Evolutionary conservation across 2,329 filamentous ascomycete species (phyloP), one percentile per base, ranked within the genome.

Genomic region (Polychaeton citri): DNA sequence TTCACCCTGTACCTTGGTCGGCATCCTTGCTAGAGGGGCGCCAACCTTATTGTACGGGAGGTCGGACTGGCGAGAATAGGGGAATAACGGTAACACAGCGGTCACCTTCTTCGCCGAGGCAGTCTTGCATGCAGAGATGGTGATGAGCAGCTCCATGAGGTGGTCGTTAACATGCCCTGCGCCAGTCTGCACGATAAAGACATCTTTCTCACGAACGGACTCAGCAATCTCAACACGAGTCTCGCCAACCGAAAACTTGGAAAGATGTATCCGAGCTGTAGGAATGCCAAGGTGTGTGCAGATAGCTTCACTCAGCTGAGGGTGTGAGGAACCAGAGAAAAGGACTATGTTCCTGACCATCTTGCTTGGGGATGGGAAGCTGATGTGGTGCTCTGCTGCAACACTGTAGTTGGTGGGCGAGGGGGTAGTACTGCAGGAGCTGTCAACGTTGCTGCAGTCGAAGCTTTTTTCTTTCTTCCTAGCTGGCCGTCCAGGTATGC

Each of bases 291-390:
- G 79, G 48, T 85, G 79, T 51, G 81, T 81, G 71, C 83, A 93
- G 55, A 98, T 83, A 42, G 72, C 81, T 51, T 92, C 79, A 46
- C 84, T 82, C 48, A 96, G 75, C 55, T 81, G 70, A 15, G 87
- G 87, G 66, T 96, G 88, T 53, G 87, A 94, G 59, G 82, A 90
- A 42, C 90, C 88, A 50, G 87, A 85, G 46, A 98, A 77, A 43
- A 98, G 74, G 54, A 94, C 84, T 47, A 98, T 85, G 61, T 94
- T 94, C 60, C 87, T 81, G 48, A 95, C 87, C 86, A 95, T 94
- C 2, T 34, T 57, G 33, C 24, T 15, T 28, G 12, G 24, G 15
- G 12, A 12, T 28, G 12, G 15, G 15, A 28, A 15, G 12, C 15
- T 28, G 24, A 15, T 15, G 24, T 28, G 24, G 15, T 28, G 24